Percentiles rank a stretch among this genome's conserved stretches.
Conservation (phyloP, 257 asterid genomes). For the Voacanga thouarsii region DNA sequence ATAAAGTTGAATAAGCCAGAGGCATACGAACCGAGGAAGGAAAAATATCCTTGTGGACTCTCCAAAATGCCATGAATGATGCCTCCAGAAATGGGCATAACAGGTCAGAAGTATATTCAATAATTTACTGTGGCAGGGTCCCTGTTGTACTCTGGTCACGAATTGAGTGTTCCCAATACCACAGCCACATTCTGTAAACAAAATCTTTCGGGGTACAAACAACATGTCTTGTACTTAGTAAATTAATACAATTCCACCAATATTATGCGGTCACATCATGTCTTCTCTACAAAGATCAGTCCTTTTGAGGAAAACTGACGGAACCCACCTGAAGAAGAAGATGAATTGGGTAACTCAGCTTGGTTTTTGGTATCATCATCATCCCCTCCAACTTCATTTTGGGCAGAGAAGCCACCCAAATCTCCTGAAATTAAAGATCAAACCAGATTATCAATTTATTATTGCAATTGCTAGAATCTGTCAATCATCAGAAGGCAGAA, state of each 20-base stretch:
- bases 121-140: constrained; percentile 84
- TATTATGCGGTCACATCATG: constrained; percentile 88
- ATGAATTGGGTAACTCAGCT: constrained; percentile 78
- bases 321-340: constrained; percentile 99
- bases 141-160: constrained; percentile 65
- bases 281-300: constrained; percentile 97
- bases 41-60: constrained; percentile 51
- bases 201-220: constrained; percentile 60
- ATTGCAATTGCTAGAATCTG: background rate
- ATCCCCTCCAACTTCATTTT: constrained; percentile 71
- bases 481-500: background rate
- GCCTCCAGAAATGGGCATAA: constrained; percentile 60
- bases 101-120: constrained; percentile 58
- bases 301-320: constrained; percentile 96
- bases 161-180: constrained; percentile 85
- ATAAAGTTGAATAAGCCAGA: constrained; percentile 64
- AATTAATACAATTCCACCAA: constrained; percentile 72
- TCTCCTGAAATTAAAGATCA: constrained; percentile 53
- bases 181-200: constrained; percentile 88
- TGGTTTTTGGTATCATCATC: constrained; percentile 50
- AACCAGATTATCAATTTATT: background rate
- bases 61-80: constrained; percentile 57
- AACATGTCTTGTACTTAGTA: constrained; percentile 69
- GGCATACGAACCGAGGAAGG: constrained; percentile 90
- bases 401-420: constrained; percentile 64